Base-by-base conservation (phyloP, 345 rosid genomes). In the Populus simonii region DNA sequence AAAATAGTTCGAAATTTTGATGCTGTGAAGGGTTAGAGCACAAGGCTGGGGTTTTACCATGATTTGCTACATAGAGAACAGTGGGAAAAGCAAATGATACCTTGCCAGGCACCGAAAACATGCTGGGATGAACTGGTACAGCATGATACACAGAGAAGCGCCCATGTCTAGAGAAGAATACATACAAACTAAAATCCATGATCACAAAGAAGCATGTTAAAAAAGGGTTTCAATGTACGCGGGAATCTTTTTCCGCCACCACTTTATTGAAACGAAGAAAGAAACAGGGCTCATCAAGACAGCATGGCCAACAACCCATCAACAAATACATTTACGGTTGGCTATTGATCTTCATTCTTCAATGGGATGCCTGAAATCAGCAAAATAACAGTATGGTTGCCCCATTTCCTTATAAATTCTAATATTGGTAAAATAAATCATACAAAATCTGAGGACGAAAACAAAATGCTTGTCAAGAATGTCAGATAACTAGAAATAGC, bases 201-300 rank as follows among this genome's bases (percentile, higher is more conserved):
- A 38, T 25, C 71, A 29, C 51, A 73, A 67, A 47, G 66, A 69
- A 75, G 67, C 29, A 68, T 35, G 23, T 53, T 27, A 29, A 73
- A 41, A 41, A 43, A 1, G 51, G 20, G 63, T 11, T 51, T 55
- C n/a, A 18, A 65, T 25, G 66, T 63, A 49, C 75, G 41, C 66
- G 61, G 18, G 43, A 73, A 47, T 38, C 43, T 38, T 70, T 81
- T 76, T 47, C 38, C 71, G 36, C 70, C 31, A 35, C 3, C 38
- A 33, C 43, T 72, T 81, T 84, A 76, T 81, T 84, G 16, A 73
- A 66, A n/a, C 5, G 17, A 73, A 36, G 57, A 49, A 65, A 41
- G 35, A 45, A 77, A 65, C 38, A 65, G 39, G 23, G 53, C 67
- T 18, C 15, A 7, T 59, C 75, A 62, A 66, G 43, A 55, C 33